phyloP scores from a whole-genome alignment of 345 rosid species.

The Capsella bursapastoris region DNA sequence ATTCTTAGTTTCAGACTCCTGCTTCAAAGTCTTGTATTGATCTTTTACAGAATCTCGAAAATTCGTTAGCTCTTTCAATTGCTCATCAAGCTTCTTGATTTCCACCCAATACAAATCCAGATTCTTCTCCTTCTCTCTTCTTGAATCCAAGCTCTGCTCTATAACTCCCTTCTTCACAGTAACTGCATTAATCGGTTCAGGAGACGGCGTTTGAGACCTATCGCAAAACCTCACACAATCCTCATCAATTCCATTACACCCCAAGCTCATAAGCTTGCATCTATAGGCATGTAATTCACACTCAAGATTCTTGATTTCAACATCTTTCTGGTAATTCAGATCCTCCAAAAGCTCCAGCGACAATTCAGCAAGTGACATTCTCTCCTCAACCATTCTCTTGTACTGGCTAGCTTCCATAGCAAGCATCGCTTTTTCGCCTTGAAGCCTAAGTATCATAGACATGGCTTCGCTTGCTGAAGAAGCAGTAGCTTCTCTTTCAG shows the following conservation, averaged over 20 bases:
- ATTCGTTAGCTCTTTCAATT: slow-evolving; percentile 52
- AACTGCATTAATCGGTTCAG: slow-evolving; percentile 20
- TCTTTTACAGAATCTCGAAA: slow-evolving; percentile 37
- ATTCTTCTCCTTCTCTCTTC: slow-evolving; percentile 47
- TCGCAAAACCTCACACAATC: slow-evolving; percentile 31
- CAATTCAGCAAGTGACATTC: slow-evolving; percentile 67
- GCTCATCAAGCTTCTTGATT: slow-evolving; percentile 56
- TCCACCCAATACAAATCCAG: slow-evolving; percentile 43
- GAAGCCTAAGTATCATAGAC: slow-evolving; percentile 75
- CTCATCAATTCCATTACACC: slow-evolving; percentile 50
- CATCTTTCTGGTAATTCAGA: slow-evolving; percentile 63
- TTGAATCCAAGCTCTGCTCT: slow-evolving; percentile 41
- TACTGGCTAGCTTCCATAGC: slow-evolving; percentile 88
- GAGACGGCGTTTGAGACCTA: slow-evolving; percentile 29
- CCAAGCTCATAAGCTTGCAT: slow-evolving; percentile 71
- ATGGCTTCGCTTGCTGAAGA: slow-evolving; percentile 78
- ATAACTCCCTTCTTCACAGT: slow-evolving; percentile 37
- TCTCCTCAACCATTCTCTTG: slow-evolving; percentile 80
- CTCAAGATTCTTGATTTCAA: slow-evolving; percentile 77
- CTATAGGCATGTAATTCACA: slow-evolving; percentile 65
- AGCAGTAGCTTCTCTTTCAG: slow-evolving; percentile 76
- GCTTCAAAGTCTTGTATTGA: slow-evolving; percentile 20
- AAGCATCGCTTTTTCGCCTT: slow-evolving; percentile 70
- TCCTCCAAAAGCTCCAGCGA: slow-evolving; percentile 65
- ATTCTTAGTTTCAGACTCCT: slow-evolving; percentile 37